These are phyloP conservation scores for Vanderwaltozyma yarrowii DNA, from an alignment of 805 yeast species.

Conservation along the genomic window DNA sequence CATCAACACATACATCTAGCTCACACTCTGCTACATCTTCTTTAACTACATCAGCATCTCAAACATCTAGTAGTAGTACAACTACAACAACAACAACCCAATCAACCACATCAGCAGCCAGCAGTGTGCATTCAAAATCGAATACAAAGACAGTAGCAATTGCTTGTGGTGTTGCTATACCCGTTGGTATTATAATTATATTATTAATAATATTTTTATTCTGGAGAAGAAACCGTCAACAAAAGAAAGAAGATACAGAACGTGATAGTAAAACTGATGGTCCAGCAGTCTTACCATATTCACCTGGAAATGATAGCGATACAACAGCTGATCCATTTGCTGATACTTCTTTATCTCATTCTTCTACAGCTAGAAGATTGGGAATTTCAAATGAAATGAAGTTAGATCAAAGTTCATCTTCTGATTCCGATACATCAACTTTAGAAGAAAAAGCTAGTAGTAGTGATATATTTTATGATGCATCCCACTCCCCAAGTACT, in stretches of 20 bases:
- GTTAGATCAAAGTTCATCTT: conserved; percentile 41
- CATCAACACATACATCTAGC: not conserved
- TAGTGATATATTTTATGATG: conserved; percentile 30
- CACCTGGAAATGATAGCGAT: not conserved
- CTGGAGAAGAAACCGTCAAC: conserved; percentile 40
- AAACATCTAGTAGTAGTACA: conserved; percentile 18
- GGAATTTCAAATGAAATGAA: conserved; percentile 44
- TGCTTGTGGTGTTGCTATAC: conserved; percentile 84
- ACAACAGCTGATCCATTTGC: conserved; percentile 26
- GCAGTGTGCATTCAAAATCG: conserved; percentile 15
- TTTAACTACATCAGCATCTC: conserved; percentile 21
- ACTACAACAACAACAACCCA: conserved; percentile 22
- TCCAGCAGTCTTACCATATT: conserved; percentile 13
- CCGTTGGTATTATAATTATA: conserved; percentile 44
- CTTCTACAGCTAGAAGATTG: conserved; percentile 28
- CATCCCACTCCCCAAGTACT: conserved; percentile 30
- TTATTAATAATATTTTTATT: conserved; percentile 43
- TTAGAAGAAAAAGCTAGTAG: conserved; percentile 13
- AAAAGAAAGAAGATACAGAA: conserved; percentile 13
- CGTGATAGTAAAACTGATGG: conserved; percentile 6
- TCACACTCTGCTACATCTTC: conserved; percentile 14
- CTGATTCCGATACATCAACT: conserved; percentile 44
- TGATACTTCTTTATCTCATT: conserved; percentile 22
- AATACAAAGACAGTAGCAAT: conserved; percentile 51
- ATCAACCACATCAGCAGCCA: conserved; percentile 21